These are phyloP conservation scores for Shiraia sp. DNA, from an alignment of 2,329 filamentous ascomycete genomes.

Conservation along the genomic window DNA sequence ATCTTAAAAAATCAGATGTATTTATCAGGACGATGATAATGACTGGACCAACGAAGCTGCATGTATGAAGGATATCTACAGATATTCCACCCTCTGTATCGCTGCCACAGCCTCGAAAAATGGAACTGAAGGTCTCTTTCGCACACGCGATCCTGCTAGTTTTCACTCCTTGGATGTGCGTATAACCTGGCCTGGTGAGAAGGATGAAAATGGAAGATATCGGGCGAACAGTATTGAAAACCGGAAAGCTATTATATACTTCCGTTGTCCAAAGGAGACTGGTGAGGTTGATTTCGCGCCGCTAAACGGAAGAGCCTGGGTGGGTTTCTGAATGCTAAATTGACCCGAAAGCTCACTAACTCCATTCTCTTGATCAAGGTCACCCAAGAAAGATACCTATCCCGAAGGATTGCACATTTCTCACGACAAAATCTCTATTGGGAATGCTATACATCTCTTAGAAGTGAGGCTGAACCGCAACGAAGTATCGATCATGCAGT, in stretches of 20 bases:
- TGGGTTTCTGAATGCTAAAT: background rate
- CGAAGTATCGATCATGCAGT: too few species aligned
- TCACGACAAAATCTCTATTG: slow-evolving; percentile 3
- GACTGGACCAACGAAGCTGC: slow-evolving; percentile 7
- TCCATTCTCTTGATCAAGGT: too few species aligned
- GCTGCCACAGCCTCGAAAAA: slow-evolving; percentile 5
- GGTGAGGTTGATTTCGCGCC: background rate
- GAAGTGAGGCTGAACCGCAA: background rate
- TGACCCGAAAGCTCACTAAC: background rate
- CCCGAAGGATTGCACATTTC: slow-evolving; percentile 10
- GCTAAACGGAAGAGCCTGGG: slow-evolving; percentile 10
- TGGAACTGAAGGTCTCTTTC: slow-evolving; percentile 1
- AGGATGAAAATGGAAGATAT: too few species aligned
- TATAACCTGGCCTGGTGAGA: background rate
- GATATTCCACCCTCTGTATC: slow-evolving; percentile 1
- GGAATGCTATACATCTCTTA: slow-evolving; percentile 3
- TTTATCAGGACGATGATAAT: slow-evolving; percentile 13
- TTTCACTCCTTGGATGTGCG: background rate
- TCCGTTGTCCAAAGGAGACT: too few species aligned
- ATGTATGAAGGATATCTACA: slow-evolving; percentile 7
- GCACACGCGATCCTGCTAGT: background rate
- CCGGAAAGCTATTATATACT: background rate
- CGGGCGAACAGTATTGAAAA: background rate
- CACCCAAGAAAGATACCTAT: slow-evolving; percentile 9
- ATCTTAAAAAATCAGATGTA: slow-evolving; percentile 6